Base-by-base conservation (phyloP, 345 rosid species). In the Alliaria petiolata region DNA sequence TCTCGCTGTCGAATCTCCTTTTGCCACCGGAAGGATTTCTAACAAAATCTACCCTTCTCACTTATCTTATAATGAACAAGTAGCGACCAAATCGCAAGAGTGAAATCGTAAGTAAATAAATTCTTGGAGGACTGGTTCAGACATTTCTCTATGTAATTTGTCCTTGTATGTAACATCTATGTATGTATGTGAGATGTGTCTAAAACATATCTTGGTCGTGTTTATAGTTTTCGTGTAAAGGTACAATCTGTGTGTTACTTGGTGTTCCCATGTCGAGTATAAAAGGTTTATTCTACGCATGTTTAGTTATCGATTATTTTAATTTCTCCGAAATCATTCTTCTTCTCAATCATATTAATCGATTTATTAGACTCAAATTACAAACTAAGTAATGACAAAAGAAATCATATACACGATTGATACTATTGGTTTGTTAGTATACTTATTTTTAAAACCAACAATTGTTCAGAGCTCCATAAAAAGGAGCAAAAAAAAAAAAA, bases 341-440 rank as follows among this genome's bases (percentile, higher is more conserved):
- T 20, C 14, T 49, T 47, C 52, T 43, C n/a, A 7, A 14, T n/a
- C n/a, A 43, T n/a, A n/a, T n/a, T n/a, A 22, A 52, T 14, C 17
- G 17, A 14, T 52, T 26, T 12, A 3, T 26, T 12, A 3, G 25
- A 13, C 8, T 49, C 54, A 6, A 45, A 14, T n/a, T 49, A 49
- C 1, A 5, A 12, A 12, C 31, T 22, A 22, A 1, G 25, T n/a
- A n/a, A n/a, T n/a, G 58, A 30, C 38, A 13, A 13, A 7, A 55
- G 67, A 82, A 22, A 82, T 0, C 86, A 72, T 9, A 15, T 12
- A 11, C 26, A 50, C 7, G 63, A 19, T 6, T 1, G 74, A 60
- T 60, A 14, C 30, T 14, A 39, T 13, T 70, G 33, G 59, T 7
- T 8, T 47, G 28, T 16, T 20, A 39, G 31, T 52, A 22, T 22